Evolutionary conservation across 1,139 yeast genomes (phyloP).

Genomic region (Geotrichum restrictum): DNA sequence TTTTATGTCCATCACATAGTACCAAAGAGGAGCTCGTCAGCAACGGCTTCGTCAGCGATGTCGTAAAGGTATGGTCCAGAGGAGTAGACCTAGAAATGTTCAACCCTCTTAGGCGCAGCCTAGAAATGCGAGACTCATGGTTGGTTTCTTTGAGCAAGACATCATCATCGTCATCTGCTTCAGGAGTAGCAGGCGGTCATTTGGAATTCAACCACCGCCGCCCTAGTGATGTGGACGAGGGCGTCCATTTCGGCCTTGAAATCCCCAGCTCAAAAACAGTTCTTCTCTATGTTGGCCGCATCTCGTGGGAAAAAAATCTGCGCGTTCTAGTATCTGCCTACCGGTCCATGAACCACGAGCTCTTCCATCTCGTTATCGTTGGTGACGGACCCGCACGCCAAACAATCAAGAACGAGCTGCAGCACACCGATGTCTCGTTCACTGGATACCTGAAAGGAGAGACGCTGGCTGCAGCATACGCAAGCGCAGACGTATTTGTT

Average conservation of each 20-base stretch:
- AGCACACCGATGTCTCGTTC: conserved; percentile 23
- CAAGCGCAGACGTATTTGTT: conserved; percentile 25
- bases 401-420: conserved; percentile 20
- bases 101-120: conserved; percentile 18
- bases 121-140: conserved; percentile 21
- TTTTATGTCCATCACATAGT: conserved; percentile 24
- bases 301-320: conserved; percentile 26
- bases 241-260: conserved; percentile 23
- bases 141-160: not conserved
- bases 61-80: conserved; percentile 25
- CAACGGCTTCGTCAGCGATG: conserved; percentile 22
- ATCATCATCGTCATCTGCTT: not conserved
- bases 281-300: conserved; percentile 26
- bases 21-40: conserved; percentile 23
- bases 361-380: conserved; percentile 23
- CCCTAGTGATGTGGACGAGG: conserved; percentile 21
- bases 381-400: conserved; percentile 27
- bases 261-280: conserved; percentile 19
- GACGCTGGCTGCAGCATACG: conserved; percentile 25
- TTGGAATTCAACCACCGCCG: conserved; percentile 13
- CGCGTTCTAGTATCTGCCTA: conserved; percentile 35
- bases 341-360: conserved; percentile 30
- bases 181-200: no score
- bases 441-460: conserved; percentile 26
- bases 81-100: conserved; percentile 24